Evolutionary conservation across 768 basidiomycete species (phyloP).

Genomic region (Hydnum rufescens): DNA sequence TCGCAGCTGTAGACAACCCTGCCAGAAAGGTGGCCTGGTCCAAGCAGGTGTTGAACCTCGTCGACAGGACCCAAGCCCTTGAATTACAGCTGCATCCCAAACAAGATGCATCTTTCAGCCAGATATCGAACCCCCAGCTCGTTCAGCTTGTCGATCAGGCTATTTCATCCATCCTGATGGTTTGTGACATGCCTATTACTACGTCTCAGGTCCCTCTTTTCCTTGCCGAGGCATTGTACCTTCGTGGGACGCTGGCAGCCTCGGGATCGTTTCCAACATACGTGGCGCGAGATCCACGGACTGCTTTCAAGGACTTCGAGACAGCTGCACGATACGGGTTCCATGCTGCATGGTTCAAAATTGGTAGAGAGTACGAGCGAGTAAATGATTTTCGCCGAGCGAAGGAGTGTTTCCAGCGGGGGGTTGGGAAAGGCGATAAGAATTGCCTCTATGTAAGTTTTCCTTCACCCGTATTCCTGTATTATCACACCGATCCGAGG

Average conservation of each 20-base stretch:
- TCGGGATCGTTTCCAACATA: conserved; percentile 26
- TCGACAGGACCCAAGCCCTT: conserved; percentile 33
- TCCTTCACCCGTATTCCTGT: conserved; percentile 9
- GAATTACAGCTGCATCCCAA: conserved; percentile 17
- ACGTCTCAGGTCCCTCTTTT: conserved; percentile 19
- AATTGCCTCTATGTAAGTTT: conserved; percentile 57
- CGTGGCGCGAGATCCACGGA: conserved; percentile 43
- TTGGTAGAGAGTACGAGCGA: conserved; percentile 82
- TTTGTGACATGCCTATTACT: conserved; percentile 29
- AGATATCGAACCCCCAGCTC: conserved; percentile 42
- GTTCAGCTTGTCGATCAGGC: conserved; percentile 41
- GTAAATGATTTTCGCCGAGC: conserved; percentile 55
- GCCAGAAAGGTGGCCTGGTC: conserved; percentile 53
- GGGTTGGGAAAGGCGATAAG: conserved; percentile 51
- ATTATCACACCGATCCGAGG: not conserved
- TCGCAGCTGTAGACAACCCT: conserved; percentile 36
- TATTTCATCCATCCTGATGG: conserved; percentile 39
- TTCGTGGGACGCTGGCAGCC: conserved; percentile 53
- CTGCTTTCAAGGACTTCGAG: conserved; percentile 84
- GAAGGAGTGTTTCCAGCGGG: conserved; percentile 71
- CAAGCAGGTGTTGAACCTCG: conserved; percentile 61
- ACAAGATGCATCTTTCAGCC: conserved; percentile 20
- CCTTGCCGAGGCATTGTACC: conserved; percentile 53
- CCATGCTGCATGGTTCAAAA: conserved; percentile 70
- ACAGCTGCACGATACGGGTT: conserved; percentile 59